phyloP scores from a whole-genome alignment of 2,329 filamentous ascomycete genomes.

The Bipolaris gigantea region DNA sequence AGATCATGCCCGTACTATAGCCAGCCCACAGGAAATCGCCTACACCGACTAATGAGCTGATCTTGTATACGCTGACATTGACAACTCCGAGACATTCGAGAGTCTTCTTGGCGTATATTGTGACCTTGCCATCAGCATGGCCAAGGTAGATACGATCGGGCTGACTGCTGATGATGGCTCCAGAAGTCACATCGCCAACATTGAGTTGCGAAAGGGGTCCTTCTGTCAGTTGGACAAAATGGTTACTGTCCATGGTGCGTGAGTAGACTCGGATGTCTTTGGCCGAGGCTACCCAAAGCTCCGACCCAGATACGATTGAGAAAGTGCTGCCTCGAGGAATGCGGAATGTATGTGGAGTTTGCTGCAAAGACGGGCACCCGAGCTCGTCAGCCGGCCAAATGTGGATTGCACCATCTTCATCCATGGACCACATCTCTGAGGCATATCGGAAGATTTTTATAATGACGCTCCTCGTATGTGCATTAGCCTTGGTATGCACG shows the following conservation, averaged over 20 bases:
- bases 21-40: conserved; percentile 87
- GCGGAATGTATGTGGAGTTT: conserved; percentile 75
- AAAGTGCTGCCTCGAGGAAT: conserved; percentile 81
- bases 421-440: conserved; percentile 91
- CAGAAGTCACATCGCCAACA: conserved; percentile 85
- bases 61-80: conserved; percentile 91
- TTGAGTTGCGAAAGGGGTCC: conserved; percentile 70
- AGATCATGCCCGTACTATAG: conserved; percentile 91
- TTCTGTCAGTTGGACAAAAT: conserved; percentile 74
- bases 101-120: conserved; percentile 80
- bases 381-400: conserved; percentile 84
- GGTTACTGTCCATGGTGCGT: conserved; percentile 68
- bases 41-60: conserved; percentile 81
- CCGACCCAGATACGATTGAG: conserved; percentile 81
- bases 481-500: conserved; percentile 66
- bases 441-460: conserved; percentile 83
- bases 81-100: conserved; percentile 78
- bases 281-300: conserved; percentile 84
- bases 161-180: conserved; percentile 72
- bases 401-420: conserved; percentile 82
- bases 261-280: conserved; percentile 86
- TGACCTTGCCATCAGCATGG: conserved; percentile 90
- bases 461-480: conserved; percentile 78
- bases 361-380: conserved; percentile 72
- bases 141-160: conserved; percentile 85